These are phyloP conservation scores for Scolecobasidium constrictum DNA, from an alignment of 2,329 filamentous ascomycete species.

Conservation along the genomic window DNA sequence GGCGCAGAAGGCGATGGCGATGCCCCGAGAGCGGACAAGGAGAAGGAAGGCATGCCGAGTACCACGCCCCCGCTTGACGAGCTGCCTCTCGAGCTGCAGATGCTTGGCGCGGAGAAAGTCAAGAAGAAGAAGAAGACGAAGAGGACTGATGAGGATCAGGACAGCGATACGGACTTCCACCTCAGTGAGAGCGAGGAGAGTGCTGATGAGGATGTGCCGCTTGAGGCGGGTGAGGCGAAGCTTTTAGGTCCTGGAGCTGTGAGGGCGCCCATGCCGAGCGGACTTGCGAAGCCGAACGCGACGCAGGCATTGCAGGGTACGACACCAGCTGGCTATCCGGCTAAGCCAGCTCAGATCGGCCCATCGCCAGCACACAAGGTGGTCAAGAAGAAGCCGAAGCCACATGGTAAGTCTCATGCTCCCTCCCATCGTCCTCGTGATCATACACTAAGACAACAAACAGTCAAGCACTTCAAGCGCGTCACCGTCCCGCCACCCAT, in stretches of 20 bases:
- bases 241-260: too few relatives aligned
- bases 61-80: too few relatives aligned
- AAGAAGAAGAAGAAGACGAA: constrained; percentile 6
- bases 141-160: constrained; percentile 20
- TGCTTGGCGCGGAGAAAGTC: too few relatives aligned
- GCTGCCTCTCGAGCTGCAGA: too few relatives aligned
- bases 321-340: background rate
- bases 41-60: background rate
- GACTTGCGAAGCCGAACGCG: too few relatives aligned
- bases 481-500: background rate
- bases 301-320: too few relatives aligned
- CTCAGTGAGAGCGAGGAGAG: constrained; percentile 21
- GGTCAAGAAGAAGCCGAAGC: background rate
- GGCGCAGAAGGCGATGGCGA: constrained; percentile 14
- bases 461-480: background rate
- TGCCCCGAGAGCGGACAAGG: background rate
- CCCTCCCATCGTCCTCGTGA: too few relatives aligned
- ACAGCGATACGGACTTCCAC: constrained; percentile 41
- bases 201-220: constrained; percentile 1
- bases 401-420: too few relatives aligned
- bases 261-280: too few relatives aligned
- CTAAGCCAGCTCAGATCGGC: background rate
- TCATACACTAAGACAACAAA: too few relatives aligned
- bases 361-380: too few relatives aligned
- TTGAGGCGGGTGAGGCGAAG: background rate